Percentiles rank a stretch among this genome's conserved stretches.
These are phyloP conservation scores for Aspergillus indologenus DNA, from an alignment of 495 filamentous ascomycete species.

Conservation along the genomic window DNA sequence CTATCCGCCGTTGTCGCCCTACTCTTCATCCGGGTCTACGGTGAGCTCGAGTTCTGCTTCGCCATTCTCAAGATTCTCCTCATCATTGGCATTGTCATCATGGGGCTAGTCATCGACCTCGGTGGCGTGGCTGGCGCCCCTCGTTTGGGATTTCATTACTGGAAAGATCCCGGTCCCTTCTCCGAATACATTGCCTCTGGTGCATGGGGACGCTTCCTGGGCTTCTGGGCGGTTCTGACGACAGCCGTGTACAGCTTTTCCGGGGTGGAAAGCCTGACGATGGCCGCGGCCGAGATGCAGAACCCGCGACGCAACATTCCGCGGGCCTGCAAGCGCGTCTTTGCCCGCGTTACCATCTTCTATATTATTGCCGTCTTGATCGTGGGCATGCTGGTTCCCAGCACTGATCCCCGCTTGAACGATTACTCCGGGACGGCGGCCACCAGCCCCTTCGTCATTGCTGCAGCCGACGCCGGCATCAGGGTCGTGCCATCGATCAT, in stretches of 20 bases:
- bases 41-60: conserved; percentile 43
- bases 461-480: conserved; percentile 37
- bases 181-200: conserved; percentile 44
- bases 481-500: conserved; percentile 49
- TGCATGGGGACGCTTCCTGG: conserved; percentile 47
- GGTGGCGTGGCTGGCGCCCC: conserved; percentile 36
- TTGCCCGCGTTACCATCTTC: conserved; percentile 42
- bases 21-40: conserved; percentile 47
- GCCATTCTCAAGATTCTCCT: conserved; percentile 47
- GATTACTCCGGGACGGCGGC: conserved; percentile 34
- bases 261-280: conserved; percentile 52
- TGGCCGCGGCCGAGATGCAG: conserved; percentile 49
- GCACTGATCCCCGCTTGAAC: conserved; percentile 46
- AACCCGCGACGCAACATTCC: conserved; percentile 45
- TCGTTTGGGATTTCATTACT: conserved; percentile 45
- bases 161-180: conserved; percentile 48
- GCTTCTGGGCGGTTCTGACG: conserved; percentile 58
- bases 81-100: conserved; percentile 50
- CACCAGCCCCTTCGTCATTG: conserved; percentile 56
- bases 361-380: conserved; percentile 44
- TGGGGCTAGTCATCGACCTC: conserved; percentile 45
- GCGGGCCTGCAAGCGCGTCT: conserved; percentile 44
- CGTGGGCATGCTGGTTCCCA: conserved; percentile 49
- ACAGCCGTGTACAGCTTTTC: conserved; percentile 59
- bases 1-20: conserved; percentile 53